A percentile compares a stretch with the other conserved stretches of the same genome.
Conservation (phyloP, 2,329 filamentous ascomycete genomes). For the Fusarium algeriense region DNA sequence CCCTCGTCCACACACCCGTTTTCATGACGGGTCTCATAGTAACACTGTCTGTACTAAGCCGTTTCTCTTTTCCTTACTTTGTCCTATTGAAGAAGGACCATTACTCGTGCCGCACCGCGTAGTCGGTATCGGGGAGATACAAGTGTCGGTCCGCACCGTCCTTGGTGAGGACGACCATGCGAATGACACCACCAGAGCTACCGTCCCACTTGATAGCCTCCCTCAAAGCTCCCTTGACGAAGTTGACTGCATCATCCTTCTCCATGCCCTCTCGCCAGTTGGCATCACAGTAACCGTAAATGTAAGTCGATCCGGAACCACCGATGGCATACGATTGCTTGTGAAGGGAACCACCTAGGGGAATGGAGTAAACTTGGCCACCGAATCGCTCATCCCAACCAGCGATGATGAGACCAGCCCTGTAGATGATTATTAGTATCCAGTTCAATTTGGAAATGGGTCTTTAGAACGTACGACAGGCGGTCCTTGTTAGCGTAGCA, state of each 20-base stretch:
- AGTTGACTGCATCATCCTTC: conserved; percentile 88
- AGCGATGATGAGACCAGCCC: conserved; percentile 97
- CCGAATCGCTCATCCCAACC: conserved; percentile 96
- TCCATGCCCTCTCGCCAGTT: conserved; percentile 97
- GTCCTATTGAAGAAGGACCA: conserved; percentile 35
- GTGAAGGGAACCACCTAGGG: conserved; percentile 94
- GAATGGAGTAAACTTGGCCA: conserved; percentile 97
- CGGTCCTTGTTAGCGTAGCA: conserved; percentile 98
- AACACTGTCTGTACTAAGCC: conserved; percentile 24
- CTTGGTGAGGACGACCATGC: conserved; percentile 95
- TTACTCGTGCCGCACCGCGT: conserved; percentile 77
- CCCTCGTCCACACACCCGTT: conserved; percentile 19
- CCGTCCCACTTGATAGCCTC: conserved; percentile 99
- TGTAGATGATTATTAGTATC: conserved; percentile 54
- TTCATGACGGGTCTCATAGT: conserved; percentile 36
- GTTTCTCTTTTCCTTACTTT: conserved; percentile 27
- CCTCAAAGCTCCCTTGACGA: conserved; percentile 89
- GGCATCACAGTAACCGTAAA: conserved; percentile 98
- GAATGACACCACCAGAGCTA: conserved; percentile 96
- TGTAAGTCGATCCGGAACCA: conserved; percentile 97
- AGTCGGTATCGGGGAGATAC: conserved; percentile 93
- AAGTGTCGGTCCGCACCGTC: conserved; percentile 92
- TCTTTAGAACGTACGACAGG: conserved; percentile 74
- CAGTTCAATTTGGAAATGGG: not conserved
- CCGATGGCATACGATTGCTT: conserved; percentile 97